Evolutionary conservation across 2,329 filamentous ascomycete species (phyloP).

Genomic region (Colletotrichum falcatum): DNA sequence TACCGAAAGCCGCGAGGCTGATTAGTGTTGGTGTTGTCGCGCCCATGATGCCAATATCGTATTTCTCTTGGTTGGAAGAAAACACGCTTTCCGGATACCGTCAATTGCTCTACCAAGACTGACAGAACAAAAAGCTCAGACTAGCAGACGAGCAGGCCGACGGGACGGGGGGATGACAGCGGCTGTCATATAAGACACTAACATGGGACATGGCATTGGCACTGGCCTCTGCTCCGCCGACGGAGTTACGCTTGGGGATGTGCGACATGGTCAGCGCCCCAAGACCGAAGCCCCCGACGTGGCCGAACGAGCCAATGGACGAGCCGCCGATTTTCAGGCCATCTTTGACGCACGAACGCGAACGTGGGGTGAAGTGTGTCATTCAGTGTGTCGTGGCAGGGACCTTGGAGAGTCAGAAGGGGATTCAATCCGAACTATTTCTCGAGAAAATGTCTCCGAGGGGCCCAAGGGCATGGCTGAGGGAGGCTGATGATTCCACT

Average conservation of each 20-base stretch:
- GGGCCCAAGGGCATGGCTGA: background rate
- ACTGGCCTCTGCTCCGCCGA: conserved; percentile 11
- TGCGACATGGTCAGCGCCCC: conserved; percentile 36
- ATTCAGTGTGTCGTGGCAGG: conserved; percentile 26
- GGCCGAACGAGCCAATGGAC: conserved; percentile 37
- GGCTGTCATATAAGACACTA: conserved; percentile 27
- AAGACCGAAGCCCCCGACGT: conserved; percentile 36
- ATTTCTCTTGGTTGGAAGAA: background rate
- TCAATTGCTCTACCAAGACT: background rate
- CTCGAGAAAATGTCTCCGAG: background rate
- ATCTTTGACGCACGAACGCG: conserved; percentile 23
- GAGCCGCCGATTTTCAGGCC: conserved; percentile 35
- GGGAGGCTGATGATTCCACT: background rate
- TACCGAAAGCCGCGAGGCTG: conserved; percentile 30
- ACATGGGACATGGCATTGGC: conserved; percentile 12
- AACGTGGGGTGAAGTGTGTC: conserved; percentile 18
- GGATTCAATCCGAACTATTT: conserved; percentile 25
- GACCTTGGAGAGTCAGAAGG: background rate
- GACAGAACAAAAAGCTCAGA: background rate
- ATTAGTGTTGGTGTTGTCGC: conserved; percentile 11
- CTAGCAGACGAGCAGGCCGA: background rate
- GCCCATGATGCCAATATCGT: conserved; percentile 13
- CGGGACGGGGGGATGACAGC: background rate
- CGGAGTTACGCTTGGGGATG: conserved; percentile 41
- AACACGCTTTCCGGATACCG: background rate